Conservation (phyloP, 108 stramenopile species). For the Fragilaria crotonensis region DNA sequence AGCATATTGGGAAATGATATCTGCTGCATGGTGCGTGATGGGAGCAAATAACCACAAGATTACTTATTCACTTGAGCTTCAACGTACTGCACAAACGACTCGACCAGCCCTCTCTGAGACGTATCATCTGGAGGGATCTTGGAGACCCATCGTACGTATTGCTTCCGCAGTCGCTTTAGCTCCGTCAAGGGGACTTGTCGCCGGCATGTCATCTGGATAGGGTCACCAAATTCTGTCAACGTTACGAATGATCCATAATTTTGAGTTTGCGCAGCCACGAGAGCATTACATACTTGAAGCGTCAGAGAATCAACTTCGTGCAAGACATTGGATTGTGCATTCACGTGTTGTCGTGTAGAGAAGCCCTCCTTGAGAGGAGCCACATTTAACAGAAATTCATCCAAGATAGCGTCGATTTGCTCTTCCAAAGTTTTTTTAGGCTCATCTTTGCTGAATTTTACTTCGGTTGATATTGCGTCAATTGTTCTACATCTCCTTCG, state of each 20-base stretch:
- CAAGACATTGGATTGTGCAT: slow-evolving; percentile 25
- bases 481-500: background rate
- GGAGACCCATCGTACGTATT: slow-evolving; percentile 58
- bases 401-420: slow-evolving; percentile 59
- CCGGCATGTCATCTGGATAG: slow-evolving; percentile 8
- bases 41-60: too few species aligned
- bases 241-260: slow-evolving; percentile 8
- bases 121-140: slow-evolving; percentile 47
- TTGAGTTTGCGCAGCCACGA: slow-evolving; percentile 39
- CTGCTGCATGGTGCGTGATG: too few species aligned
- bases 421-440: slow-evolving; percentile 40
- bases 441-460: slow-evolving; percentile 2
- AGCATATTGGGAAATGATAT: too few species aligned
- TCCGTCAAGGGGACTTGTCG: slow-evolving; percentile 33
- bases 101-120: slow-evolving; percentile 40
- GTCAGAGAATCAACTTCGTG: slow-evolving; percentile 44
- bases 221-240: slow-evolving; percentile 7
- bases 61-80: slow-evolving; percentile 33
- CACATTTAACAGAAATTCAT: slow-evolving; percentile 39
- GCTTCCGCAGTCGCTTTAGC: slow-evolving; percentile 38
- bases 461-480: background rate
- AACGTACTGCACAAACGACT: slow-evolving; percentile 40
- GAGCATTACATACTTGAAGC: slow-evolving; percentile 37
- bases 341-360: slow-evolving; percentile 49
- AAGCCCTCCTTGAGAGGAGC: slow-evolving; percentile 58